phyloP scores from a whole-genome alignment of 305 asterid species.

The Fraxinus sp. region DNA sequence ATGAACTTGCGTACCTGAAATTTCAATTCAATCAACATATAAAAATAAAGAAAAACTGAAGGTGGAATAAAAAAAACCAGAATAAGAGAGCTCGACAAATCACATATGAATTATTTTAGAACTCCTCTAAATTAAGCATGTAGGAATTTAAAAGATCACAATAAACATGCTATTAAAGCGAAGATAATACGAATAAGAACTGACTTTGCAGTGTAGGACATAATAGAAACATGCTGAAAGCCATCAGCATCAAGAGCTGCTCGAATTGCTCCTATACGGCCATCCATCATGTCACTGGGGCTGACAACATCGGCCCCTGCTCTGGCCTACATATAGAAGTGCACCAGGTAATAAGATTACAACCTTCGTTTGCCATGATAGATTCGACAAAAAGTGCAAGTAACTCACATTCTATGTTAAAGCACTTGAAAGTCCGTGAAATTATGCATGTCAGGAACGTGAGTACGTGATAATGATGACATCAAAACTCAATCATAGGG shows the following conservation, averaged over 20 bases:
- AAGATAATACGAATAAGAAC: neutral
- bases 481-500: neutral
- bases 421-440: neutral
- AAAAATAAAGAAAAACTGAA: neutral
- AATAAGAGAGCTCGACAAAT: neutral
- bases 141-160: neutral
- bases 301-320: slow-evolving; percentile 98
- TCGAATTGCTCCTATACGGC: slow-evolving; percentile 94
- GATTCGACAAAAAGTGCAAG: neutral
- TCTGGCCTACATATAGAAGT: slow-evolving; percentile 55
- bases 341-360: slow-evolving; percentile 12
- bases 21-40: slow-evolving; percentile 7
- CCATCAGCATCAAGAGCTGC: slow-evolving; percentile 91
- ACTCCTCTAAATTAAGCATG: slow-evolving; percentile 7
- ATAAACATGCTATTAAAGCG: slow-evolving; percentile 3
- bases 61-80: neutral
- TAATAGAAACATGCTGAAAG: slow-evolving; percentile 81
- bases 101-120: neutral
- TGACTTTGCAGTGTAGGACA: slow-evolving; percentile 98
- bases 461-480: neutral
- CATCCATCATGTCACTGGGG: slow-evolving; percentile 99
- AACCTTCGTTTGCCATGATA: neutral
- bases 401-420: neutral
- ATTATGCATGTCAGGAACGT: neutral
- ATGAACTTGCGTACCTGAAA: slow-evolving; percentile 88